phyloP scores from a whole-genome alignment of 176 grass and related monocot genomes.

The Elymus sibiricus region DNA sequence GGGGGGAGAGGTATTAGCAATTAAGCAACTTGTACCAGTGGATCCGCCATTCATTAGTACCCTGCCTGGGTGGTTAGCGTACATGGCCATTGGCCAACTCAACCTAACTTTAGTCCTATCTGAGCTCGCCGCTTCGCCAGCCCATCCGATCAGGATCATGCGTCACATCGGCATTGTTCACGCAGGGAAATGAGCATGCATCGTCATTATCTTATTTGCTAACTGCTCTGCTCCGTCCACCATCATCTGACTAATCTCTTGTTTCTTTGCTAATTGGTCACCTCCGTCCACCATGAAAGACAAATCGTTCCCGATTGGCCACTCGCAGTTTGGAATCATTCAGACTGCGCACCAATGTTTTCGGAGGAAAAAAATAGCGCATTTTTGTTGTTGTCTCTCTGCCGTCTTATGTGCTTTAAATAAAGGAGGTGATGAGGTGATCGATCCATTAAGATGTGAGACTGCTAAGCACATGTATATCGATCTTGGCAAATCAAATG shows the following conservation, averaged over 20 bases:
- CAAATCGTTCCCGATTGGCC: neutral
- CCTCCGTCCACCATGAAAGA: neutral
- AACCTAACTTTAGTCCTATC: neutral
- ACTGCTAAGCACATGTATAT: neutral
- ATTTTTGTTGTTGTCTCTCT: neutral
- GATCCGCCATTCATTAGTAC: neutral
- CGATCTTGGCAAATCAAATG: neutral
- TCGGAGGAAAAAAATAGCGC: neutral
- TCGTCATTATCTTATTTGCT: neutral
- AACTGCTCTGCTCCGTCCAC: neutral
- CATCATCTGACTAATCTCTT: neutral
- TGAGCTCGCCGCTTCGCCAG: neutral
- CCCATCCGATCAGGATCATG: slow-evolving; percentile 17
- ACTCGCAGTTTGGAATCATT: neutral
- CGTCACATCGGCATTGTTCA: slow-evolving; percentile 21
- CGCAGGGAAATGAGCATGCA: neutral
- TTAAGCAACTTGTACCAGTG: neutral
- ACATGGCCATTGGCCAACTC: slow-evolving; percentile 36
- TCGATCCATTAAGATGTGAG: neutral
- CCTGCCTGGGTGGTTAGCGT: slow-evolving; percentile 27
- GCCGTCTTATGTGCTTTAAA: neutral
- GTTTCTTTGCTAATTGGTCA: neutral
- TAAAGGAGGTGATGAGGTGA: neutral
- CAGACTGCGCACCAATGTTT: neutral
- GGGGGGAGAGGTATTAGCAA: neutral